These are phyloP conservation scores for Colletotrichum sp. DNA, from an alignment of 2,329 filamentous ascomycete species.

Conservation along the genomic window DNA sequence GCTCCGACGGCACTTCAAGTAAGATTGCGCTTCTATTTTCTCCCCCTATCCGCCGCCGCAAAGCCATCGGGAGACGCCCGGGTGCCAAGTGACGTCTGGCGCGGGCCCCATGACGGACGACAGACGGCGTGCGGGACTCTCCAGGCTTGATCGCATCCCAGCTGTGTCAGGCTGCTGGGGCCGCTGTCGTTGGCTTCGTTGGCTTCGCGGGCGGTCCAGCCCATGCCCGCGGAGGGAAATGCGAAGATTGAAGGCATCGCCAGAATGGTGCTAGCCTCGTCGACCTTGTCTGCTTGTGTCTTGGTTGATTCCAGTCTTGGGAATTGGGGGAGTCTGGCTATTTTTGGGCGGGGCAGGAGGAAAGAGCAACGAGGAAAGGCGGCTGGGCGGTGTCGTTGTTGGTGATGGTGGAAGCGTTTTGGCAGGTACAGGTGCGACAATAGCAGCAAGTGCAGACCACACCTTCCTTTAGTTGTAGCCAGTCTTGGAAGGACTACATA, in stretches of 20 bases:
- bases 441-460: background rate
- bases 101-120: background rate
- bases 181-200: background rate
- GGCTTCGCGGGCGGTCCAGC: background rate
- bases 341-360: background rate
- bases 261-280: background rate
- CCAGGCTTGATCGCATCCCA: background rate
- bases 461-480: background rate
- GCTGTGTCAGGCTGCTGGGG: constrained; percentile 11
- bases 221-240: background rate
- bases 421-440: background rate
- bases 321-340: background rate
- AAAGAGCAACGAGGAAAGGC: constrained; percentile 7
- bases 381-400: background rate
- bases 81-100: constrained; percentile 6
- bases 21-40: constrained; percentile 11
- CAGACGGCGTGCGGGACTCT: background rate
- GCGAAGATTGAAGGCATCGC: background rate
- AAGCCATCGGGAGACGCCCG: background rate
- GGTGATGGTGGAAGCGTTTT: background rate
- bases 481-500: background rate
- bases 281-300: constrained; percentile 8
- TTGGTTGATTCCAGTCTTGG: constrained; percentile 4
- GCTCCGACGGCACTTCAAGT: background rate
- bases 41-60: background rate